Evolutionary conservation across 2,329 filamentous ascomycete genomes (phyloP), one percentile per base, ranked within the genome.

Genomic region (Exophiala sideris): DNA sequence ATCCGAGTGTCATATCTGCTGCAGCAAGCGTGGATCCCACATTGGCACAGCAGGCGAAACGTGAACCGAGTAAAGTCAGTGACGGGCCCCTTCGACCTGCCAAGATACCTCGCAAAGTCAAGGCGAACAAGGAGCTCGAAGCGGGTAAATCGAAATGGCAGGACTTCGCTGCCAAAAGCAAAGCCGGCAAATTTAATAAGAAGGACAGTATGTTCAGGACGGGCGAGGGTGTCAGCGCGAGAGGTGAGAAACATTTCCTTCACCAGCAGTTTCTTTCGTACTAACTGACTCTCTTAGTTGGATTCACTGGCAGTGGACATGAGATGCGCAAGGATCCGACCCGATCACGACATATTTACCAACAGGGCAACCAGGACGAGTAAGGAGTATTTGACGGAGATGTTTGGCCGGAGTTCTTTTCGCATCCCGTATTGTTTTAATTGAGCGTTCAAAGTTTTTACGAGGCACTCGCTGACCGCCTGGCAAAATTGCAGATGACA

Each of bases 181-280:
- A 83, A 67, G 70, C 76, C 56, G 61, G 58, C 29, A 91, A 89
- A 68, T 76, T 83, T 50, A 70, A 70, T 20, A 92, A 92, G 76
- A 96, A 96, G 74, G 89, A 96, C 45, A 95, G 90, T 78, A 96
- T 96, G 91, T 96, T 96, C 70, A 85, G 91, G 44, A 96, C 91
- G 2, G 90, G 91, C 0, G 91, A 95, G 32, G 86, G 89, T 57
- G 81, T 94, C 20, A 83, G 89, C 66, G 91, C 88, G 54, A 83
- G 91, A 87, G 91, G 91, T 95, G 75, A 63, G 80, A 51, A 57
- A 48, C 48, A 41, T 57, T 40, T 40, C 9, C 32, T 50, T 32
- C 49, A 34, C n/a, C 10, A 29, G 16, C 39, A 24, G 24, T 2
- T 29, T 44, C 3, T 3, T 29, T 24, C 46, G n/a, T 48, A 61